Evolutionary conservation across 768 basidiomycete genomes (phyloP), one percentile per base, ranked within the genome.

Genomic region (Stropharia rugosoannulata): DNA sequence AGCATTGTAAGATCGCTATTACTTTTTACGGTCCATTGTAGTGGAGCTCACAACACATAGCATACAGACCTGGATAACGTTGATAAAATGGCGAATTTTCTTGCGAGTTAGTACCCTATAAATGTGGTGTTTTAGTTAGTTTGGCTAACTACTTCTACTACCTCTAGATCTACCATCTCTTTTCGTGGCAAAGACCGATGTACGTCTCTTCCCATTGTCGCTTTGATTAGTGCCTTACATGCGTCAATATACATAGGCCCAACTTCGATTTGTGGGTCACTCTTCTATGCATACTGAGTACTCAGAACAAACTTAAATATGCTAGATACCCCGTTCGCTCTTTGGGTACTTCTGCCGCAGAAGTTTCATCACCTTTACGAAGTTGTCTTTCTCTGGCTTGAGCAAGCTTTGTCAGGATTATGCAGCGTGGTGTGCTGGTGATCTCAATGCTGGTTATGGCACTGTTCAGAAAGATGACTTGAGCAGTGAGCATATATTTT

Each of bases 281-380:
- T 12, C 13, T 9, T 19, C 5, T 13, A 3, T 29, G 16, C 27
- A 12, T 13, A 4, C 9, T 19, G 11, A 16, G 12, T 22, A 29
- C 1, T 13, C 9, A 27, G 37, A 18, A 35, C 55, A 48, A 9
- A 16, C 48, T 37, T 39, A 42, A 51, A 16, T 15, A 8, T 32
- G 35, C 38, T 51, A 93, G 91, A 77, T 76, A 50, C 84, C 88
- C 25, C 84, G 89, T 16, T 93, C 92, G 2, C 70, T 90, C 18
- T 89, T 93, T 67, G 93, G 90, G 2, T 90, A 84, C 62, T 93
- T 93, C 64, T 85, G 82, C 61, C 86, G 91, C 45, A 80, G 92
- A 39, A 91, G 88, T 65, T 86, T 80, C 57, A 78, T 90, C 47
- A 86, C 80, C 62, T 93, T 87, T 69, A 65, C 81, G 62, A 93